These are phyloP conservation scores for Papiliotrema nemorosa DNA, from an alignment of 1,284 basidiomycete species.

Conservation along the genomic window DNA sequence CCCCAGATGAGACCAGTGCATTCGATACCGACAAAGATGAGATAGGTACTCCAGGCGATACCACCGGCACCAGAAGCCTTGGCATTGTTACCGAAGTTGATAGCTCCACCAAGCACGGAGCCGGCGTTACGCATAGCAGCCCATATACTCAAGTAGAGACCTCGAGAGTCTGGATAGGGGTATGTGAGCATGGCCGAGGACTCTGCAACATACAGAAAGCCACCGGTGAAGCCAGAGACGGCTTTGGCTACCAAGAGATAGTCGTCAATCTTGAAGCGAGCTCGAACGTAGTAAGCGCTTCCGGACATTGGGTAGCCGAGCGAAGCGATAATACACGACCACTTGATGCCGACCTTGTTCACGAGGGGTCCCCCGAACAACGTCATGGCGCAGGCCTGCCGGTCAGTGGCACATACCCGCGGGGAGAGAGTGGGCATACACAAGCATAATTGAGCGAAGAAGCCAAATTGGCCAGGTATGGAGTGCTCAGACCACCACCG, in stretches of 20 bases:
- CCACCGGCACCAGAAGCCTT: conserved; percentile 15
- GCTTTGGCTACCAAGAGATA: conserved; percentile 25
- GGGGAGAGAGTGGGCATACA: conserved; percentile 2
- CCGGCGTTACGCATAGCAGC: conserved; percentile 25
- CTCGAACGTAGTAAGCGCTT: conserved; percentile 21
- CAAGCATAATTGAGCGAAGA: conserved; percentile 17
- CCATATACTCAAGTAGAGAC: conserved; percentile 30
- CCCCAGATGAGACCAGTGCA: conserved; percentile 21
- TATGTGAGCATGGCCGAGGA: conserved; percentile 35
- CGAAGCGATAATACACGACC: conserved; percentile 25
- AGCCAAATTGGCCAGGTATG: conserved; percentile 28
- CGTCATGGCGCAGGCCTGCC: conserved; percentile 11
- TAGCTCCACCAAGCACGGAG: conserved; percentile 13
- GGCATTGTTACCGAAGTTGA: conserved; percentile 27
- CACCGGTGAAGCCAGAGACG: conserved; percentile 17
- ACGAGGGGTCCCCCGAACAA: conserved; percentile 32
- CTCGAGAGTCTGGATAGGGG: conserved; percentile 22
- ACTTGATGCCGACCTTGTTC: conserved; percentile 37
- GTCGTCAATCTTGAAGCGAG: conserved; percentile 15
- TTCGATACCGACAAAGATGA: conserved; percentile 30
- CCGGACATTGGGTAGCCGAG: conserved; percentile 18
- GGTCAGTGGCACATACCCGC: background rate
- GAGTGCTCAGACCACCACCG: conserved; percentile 27
- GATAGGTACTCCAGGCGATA: conserved; percentile 25
- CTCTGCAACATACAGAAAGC: conserved; percentile 35